A percentile compares a stretch with the other conserved stretches of the same genome.
These are phyloP conservation scores for Dactylonectria estremocensis DNA, from an alignment of 2,329 filamentous ascomycete genomes.

Conservation along the genomic window DNA sequence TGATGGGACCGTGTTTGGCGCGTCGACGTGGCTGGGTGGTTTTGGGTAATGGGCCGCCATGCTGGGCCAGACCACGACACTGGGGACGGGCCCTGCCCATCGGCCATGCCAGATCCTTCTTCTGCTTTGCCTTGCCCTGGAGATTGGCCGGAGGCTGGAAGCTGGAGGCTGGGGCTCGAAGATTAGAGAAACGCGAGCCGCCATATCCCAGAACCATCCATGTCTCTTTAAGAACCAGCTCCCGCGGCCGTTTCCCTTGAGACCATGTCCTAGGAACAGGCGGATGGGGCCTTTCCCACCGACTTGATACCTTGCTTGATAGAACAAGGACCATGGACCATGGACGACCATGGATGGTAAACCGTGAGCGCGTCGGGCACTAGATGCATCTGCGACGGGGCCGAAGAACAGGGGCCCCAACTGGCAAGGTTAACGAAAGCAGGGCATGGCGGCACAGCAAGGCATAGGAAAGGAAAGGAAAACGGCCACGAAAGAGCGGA, in stretches of 20 bases:
- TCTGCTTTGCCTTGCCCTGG: background rate
- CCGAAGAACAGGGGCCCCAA: conserved; percentile 34
- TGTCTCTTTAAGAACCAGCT: background rate
- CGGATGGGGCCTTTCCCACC: background rate
- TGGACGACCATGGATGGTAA: background rate
- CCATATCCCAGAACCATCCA: background rate
- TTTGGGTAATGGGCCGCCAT: conserved; percentile 7
- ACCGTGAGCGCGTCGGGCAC: conserved; percentile 25
- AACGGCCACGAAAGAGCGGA: conserved; percentile 8
- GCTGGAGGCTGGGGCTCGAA: background rate
- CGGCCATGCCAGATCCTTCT: conserved; percentile 6
- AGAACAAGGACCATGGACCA: background rate
- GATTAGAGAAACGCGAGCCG: background rate
- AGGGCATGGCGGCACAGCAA: conserved; percentile 9
- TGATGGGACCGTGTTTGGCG: background rate
- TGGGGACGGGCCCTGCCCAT: conserved; percentile 5
- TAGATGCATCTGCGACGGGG: conserved; percentile 35
- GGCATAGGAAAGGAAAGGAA: conserved; percentile 14
- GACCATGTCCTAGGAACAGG: background rate
- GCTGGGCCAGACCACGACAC: conserved; percentile 1
- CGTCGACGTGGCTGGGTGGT: conserved; percentile 9
- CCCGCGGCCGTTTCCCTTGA: background rate
- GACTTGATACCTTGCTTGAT: background rate
- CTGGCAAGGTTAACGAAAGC: conserved; percentile 13
- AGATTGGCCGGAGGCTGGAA: background rate